These are phyloP conservation scores for Cyclostephanos invisitatus DNA, from an alignment of 108 stramenopile species.

Conservation along the genomic window DNA sequence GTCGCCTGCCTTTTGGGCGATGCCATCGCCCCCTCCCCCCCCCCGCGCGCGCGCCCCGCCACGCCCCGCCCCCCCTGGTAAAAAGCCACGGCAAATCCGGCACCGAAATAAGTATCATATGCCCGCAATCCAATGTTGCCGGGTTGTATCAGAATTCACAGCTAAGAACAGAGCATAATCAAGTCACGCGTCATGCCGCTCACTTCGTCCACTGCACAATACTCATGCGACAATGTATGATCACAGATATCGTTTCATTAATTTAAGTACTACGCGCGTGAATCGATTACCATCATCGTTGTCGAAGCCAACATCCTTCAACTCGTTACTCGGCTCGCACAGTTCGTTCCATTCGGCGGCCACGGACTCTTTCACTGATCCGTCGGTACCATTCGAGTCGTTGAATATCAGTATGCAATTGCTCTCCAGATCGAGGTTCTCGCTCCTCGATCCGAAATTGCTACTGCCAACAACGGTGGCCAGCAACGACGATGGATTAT, in stretches of 20 bases:
- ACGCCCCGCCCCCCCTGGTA: too few relatives aligned
- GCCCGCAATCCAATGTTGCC: too few relatives aligned
- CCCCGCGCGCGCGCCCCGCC: too few relatives aligned
- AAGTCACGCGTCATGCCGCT: too few relatives aligned
- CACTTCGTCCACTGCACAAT: neutral
- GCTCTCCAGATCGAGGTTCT: constrained; percentile 78
- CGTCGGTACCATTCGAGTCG: neutral
- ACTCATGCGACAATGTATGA: neutral
- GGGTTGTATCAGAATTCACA: too few relatives aligned
- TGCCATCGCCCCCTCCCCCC: too few relatives aligned
- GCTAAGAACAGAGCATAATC: too few relatives aligned
- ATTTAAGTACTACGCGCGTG: constrained; percentile 22
- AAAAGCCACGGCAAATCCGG: too few relatives aligned
- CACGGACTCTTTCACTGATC: constrained; percentile 16
- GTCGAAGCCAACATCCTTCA: neutral
- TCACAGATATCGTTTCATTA: constrained; percentile 38
- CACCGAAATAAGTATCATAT: too few relatives aligned
- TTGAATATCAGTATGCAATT: constrained; percentile 73
- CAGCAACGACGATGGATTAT: constrained; percentile 36
- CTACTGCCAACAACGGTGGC: constrained; percentile 74
- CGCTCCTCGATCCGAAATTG: constrained; percentile 78
- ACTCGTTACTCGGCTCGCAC: constrained; percentile 26
- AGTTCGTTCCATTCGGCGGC: constrained; percentile 47
- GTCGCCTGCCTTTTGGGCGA: too few relatives aligned
- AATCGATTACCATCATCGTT: constrained; percentile 10